phyloP scores from a whole-genome alignment of 2,329 filamentous ascomycete species.

The Proliferodiscus dingleyae region DNA sequence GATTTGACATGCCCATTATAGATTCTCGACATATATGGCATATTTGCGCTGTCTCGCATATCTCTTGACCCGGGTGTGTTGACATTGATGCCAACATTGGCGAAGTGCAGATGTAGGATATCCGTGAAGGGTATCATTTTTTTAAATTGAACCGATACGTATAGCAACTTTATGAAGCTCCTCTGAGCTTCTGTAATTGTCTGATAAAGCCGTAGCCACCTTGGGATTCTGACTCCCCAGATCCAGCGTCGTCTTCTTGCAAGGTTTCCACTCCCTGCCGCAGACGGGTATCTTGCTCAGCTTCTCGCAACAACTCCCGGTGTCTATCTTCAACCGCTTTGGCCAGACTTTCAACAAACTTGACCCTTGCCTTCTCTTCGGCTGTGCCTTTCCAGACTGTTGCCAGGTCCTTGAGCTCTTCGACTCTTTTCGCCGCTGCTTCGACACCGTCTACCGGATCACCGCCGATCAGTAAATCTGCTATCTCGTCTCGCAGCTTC shows the following conservation, averaged over 20 bases:
- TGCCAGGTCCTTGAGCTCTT: constrained; percentile 70
- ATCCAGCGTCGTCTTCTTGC: constrained; percentile 15
- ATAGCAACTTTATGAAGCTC: constrained; percentile 20
- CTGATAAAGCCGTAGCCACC: constrained; percentile 33
- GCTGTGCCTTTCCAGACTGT: constrained; percentile 93
- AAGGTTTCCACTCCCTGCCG: constrained; percentile 24
- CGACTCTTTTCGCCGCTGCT: constrained; percentile 67
- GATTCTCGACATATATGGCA: too few relatives aligned
- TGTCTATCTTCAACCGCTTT: constrained; percentile 75
- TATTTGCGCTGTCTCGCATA: too few relatives aligned
- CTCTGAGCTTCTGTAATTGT: constrained; percentile 32
- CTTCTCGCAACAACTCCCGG: constrained; percentile 29
- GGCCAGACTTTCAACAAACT: constrained; percentile 76
- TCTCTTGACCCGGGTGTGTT: too few relatives aligned
- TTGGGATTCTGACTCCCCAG: constrained; percentile 21
- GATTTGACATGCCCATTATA: too few relatives aligned
- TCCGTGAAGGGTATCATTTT: too few relatives aligned
- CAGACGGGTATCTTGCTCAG: constrained; percentile 25
- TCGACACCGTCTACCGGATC: constrained; percentile 65
- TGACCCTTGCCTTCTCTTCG: constrained; percentile 79
- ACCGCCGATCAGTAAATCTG: constrained; percentile 55
- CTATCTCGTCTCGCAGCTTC: constrained; percentile 66
- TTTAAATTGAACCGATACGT: too few relatives aligned
- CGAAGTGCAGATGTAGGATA: too few relatives aligned
- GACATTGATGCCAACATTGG: too few relatives aligned